Evolutionary conservation across 2,329 filamentous ascomycete species (phyloP).

Genomic region (Xylaria multiplex): DNA sequence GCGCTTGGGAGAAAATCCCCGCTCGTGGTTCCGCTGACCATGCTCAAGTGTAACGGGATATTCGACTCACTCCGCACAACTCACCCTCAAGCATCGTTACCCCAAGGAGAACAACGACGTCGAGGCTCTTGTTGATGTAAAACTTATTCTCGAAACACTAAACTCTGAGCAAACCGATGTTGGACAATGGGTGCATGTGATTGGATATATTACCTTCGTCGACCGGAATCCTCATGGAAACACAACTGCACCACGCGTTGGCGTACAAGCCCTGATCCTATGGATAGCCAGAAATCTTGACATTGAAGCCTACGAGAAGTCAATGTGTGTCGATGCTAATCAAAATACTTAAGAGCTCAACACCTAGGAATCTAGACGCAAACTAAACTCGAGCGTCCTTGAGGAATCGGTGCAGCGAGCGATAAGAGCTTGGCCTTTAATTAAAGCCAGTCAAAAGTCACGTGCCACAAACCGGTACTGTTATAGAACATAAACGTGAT

Average conservation of each 20-base stretch:
- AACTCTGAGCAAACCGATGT: slow-evolving; percentile 70
- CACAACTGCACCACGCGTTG: slow-evolving; percentile 44
- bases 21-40: slow-evolving; percentile 28
- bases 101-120: slow-evolving; percentile 58
- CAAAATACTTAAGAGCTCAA: slow-evolving; percentile 7
- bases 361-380: slow-evolving; percentile 9
- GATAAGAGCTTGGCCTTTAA: slow-evolving; percentile 10
- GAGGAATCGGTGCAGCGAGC: slow-evolving; percentile 16
- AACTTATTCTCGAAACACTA: slow-evolving; percentile 74
- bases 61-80: slow-evolving; percentile 63
- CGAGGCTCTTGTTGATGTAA: slow-evolving; percentile 73
- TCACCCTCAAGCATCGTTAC: slow-evolving; percentile 76
- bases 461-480: slow-evolving; percentile 21
- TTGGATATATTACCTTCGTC: slow-evolving; percentile 74
- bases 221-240: slow-evolving; percentile 2
- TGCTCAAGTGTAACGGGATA: slow-evolving; percentile 62
- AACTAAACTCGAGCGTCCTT: slow-evolving; percentile 10
- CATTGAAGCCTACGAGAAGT: slow-evolving; percentile 36
- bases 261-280: slow-evolving; percentile 62
- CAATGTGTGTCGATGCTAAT: slow-evolving; percentile 28
- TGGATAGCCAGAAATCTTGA: slow-evolving; percentile 38
- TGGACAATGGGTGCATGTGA: slow-evolving; percentile 89
- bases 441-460: slow-evolving; percentile 19
- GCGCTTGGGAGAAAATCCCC: background rate
- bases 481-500: slow-evolving; percentile 15